Percentiles rank a stretch among this genome's conserved stretches.
Evolutionary conservation across 176 grass and related monocot species (phyloP).

Genomic region (Puya raimondii): DNA sequence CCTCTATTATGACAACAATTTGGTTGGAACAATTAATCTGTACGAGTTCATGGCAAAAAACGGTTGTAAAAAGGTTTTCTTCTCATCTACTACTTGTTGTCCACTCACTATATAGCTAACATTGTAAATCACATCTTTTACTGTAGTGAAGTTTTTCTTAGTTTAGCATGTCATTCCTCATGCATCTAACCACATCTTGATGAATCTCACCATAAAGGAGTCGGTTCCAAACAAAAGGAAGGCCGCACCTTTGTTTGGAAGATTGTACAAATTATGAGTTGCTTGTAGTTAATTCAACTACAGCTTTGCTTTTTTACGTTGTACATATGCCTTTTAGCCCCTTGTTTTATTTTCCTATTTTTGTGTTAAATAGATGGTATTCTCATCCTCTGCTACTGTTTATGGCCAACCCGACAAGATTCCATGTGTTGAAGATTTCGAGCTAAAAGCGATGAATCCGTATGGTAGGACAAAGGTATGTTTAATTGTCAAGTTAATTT

Average conservation of each 20-base stretch:
- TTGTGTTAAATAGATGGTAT: constrained; percentile 43
- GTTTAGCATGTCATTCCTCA: too few species aligned
- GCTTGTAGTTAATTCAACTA: too few species aligned
- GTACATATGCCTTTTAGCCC: too few species aligned
- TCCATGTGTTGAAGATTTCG: constrained; percentile 66
- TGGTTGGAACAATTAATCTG: constrained; percentile 80
- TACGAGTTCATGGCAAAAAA: constrained; percentile 58
- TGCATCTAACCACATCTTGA: too few species aligned
- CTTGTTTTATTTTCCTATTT: background rate
- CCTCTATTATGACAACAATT: constrained; percentile 82
- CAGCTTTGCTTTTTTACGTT: too few species aligned
- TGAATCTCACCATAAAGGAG: background rate
- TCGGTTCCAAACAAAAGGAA: too few species aligned
- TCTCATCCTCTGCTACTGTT: constrained; percentile 81
- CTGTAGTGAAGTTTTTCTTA: background rate
- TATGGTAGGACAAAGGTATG: constrained; percentile 88
- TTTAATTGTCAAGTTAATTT: background rate
- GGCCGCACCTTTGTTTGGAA: too few species aligned
- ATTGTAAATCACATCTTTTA: background rate
- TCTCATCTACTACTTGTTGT: background rate
- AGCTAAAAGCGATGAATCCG: constrained; percentile 69
- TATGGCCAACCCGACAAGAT: constrained; percentile 75
- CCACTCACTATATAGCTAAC: background rate
- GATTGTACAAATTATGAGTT: too few species aligned
- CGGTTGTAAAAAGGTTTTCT: constrained; percentile 66